These are phyloP conservation scores for Serpula lacrymans DNA, from an alignment of 768 basidiomycete species.

Conservation along the genomic window DNA sequence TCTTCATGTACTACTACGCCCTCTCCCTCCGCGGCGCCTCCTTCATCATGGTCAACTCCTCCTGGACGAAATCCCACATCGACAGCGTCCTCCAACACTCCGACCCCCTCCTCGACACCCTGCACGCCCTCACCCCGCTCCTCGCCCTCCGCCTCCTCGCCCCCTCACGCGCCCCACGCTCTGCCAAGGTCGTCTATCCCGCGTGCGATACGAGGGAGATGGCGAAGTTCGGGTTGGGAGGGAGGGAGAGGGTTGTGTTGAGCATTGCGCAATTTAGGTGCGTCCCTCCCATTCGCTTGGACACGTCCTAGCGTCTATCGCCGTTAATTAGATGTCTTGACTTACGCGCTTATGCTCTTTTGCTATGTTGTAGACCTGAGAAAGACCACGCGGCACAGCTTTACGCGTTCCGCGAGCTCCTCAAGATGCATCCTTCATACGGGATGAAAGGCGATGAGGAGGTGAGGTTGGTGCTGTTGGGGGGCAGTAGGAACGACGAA, in stretches of 20 bases:
- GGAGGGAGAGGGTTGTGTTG: conserved; percentile 63
- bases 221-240: conserved; percentile 47
- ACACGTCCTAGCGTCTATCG: not conserved
- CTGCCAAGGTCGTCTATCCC: conserved; percentile 71
- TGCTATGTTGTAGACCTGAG: conserved; percentile 85
- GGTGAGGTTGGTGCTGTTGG: conserved; percentile 73
- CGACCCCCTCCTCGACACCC: conserved; percentile 45
- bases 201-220: conserved; percentile 87
- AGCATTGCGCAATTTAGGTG: conserved; percentile 94
- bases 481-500: conserved; percentile 75
- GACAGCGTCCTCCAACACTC: conserved; percentile 63
- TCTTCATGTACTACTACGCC: conserved; percentile 84
- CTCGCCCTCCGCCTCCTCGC: conserved; percentile 29
- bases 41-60: conserved; percentile 91
- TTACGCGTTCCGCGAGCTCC: conserved; percentile 58
- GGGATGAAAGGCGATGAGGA: conserved; percentile 14
- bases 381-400: conserved; percentile 89
- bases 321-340: not conserved
- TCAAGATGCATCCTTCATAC: conserved; percentile 60
- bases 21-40: conserved; percentile 66
- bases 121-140: conserved; percentile 43
- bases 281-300: conserved; percentile 11
- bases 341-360: not conserved
- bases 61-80: conserved; percentile 90
- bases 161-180: conserved; percentile 11